Base-by-base conservation (phyloP, 1,284 basidiomycete species). In the Papiliotrema fonsecae region DNA sequence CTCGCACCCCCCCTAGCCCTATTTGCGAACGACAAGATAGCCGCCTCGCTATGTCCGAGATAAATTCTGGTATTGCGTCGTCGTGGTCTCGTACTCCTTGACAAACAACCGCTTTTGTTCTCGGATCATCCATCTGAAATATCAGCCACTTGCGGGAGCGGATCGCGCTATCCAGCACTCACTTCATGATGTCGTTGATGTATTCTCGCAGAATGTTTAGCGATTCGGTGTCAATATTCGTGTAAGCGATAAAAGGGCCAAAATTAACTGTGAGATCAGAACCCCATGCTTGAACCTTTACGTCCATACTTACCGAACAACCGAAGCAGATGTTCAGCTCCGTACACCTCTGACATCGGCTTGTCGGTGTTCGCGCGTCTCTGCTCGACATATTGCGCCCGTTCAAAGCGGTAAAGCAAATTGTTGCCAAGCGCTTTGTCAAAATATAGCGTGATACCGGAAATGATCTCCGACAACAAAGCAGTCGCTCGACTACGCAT, bases 391-490 rank as follows among this genome's bases (percentile, higher is more conserved):
- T 96, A 97, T 69, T 98, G 94, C 11, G 84, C 83, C 19, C 94
- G 81, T 71, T 99, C 94, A 58, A 96, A 93, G 11, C 91, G 83
- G 66, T 98, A 99, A 0, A 97, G 79, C 26, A 99, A 78, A 70
- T 90, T 93, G 54, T 87, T 83, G 2, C 93, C 92, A 3, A 97
- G 78, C 0, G 88, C 85, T 42, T 77, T 88, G 73, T 98, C 91
- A 69, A 98, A 97, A 76, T 98, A 98, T 25, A 89, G 80, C 49
- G 86, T 83, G n/a, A 98, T 78, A 0, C 94, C 94, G 0, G 87
- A 82, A 28, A 91, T 77, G 46, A 97, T 85, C 31, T 93, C 93
- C 21, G 84, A 82, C 11, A 90, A 75, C 1, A 80, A 70, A 6
- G 74, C 70, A 0, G 74, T 69, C 73, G 60, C 86, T 40, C 73